Percentiles rank a stretch among this genome's conserved stretches.
phyloP scores from a whole-genome alignment of 805 yeast species.

The Wickerhamiella parazyma region DNA sequence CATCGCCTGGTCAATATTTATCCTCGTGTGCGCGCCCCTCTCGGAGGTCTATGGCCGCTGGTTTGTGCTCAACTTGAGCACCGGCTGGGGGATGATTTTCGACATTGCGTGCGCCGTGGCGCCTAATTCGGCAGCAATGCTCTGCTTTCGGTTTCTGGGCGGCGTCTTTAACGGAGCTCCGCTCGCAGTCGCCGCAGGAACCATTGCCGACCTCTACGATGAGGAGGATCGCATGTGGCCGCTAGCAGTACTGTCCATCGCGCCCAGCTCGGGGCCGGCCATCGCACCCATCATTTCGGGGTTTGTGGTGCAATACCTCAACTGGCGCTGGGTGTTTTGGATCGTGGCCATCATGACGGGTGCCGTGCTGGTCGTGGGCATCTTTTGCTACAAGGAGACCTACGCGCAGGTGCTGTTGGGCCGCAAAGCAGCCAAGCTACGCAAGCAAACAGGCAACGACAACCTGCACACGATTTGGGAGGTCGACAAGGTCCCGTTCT shows the following conservation, averaged over 20 bases:
- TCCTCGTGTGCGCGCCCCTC: constrained; percentile 51
- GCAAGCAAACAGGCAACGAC: constrained; percentile 41
- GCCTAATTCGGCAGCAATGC: constrained; percentile 39
- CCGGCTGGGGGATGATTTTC: constrained; percentile 31
- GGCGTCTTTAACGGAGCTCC: constrained; percentile 61
- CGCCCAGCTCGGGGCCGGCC: constrained; percentile 49
- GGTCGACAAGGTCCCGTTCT: constrained; percentile 18
- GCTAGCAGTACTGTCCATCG: constrained; percentile 42
- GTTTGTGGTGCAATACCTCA: constrained; percentile 35
- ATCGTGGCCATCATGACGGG: constrained; percentile 43
- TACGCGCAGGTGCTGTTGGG: constrained; percentile 42
- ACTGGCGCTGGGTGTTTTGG: constrained; percentile 58
- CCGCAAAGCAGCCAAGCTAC: constrained; percentile 34
- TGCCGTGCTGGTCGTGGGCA: constrained; percentile 32
- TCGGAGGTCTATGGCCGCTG: constrained; percentile 55
- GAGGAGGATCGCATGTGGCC: constrained; percentile 41
- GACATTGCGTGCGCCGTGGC: constrained; percentile 49
- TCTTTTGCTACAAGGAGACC: constrained; percentile 40
- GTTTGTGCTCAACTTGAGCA: constrained; percentile 39
- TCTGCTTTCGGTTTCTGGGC: constrained; percentile 46
- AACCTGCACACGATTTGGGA: constrained; percentile 49
- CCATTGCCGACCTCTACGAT: constrained; percentile 46
- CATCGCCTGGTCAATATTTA: constrained; percentile 59
- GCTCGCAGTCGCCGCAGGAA: constrained; percentile 56
- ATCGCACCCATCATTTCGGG: constrained; percentile 38